Evolutionary conservation across 140 eudicot species (phyloP), one percentile per base, ranked within the genome.

Genomic region (Erigeron philadelphicus): DNA sequence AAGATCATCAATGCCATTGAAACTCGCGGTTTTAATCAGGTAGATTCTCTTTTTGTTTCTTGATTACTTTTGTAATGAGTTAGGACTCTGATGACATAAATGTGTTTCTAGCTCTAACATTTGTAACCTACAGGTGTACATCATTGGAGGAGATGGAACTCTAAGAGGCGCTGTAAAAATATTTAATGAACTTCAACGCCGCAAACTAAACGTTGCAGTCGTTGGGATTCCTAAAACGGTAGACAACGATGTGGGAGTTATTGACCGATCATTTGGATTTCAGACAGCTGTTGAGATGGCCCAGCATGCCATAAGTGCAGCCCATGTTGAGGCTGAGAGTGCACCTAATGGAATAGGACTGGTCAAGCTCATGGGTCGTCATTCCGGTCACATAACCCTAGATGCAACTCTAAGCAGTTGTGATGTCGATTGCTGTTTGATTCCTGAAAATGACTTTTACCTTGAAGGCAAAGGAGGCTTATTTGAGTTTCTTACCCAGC

Each of bases 1-100:
- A 85, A 82, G 76, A 88, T 90, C 11, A 87, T 90, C 0, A 42
- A 85, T 66, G 81, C 88, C 49, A 90, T 88, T 57, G 77, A 88
- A 75, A 72, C 44, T 31, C 85, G 73, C 4, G 82, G 81, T 45
- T 85, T 53, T 58, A 88, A 82, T 66, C 95, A 90, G 95, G 95
- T 86, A 31, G 38, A 31, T 25, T 42, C 4, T 55, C 50, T 9
- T 54, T n/a, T 19, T 43, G 21, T 35, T 11, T 23, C 48, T 66
- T 19, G 46, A 45, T 45, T 45, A 31, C 3, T 31, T 31, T 31
- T 31, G 38, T 31, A 1, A 31, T 31, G 38, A 4, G 38, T 31
- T 31, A 31, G 38, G 38, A 31, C 38, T 31, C 38, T 31, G 38
- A 13, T 47, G 2, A 15, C 7, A 6, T 48, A 52, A 15, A 6